Base-by-base conservation (phyloP, 352 stramenopile genomes). In the Globisporangium solare region DNA sequence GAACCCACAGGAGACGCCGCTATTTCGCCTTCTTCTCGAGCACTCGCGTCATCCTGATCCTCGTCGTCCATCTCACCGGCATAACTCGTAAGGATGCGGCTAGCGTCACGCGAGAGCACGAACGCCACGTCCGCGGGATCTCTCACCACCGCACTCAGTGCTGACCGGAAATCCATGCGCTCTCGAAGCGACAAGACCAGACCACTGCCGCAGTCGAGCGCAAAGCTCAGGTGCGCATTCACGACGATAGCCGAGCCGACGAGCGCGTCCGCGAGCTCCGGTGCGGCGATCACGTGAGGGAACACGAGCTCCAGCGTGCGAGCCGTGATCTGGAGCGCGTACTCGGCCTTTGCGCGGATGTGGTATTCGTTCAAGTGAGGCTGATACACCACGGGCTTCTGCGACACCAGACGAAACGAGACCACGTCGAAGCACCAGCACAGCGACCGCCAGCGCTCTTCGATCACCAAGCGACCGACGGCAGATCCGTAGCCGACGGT, bases 161-260 rank as follows among this genome's bases (percentile, higher is more conserved):
- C 65, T 31, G 22, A 41, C n/a, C 73, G 42, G 27, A 73, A 82
- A 51, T 78, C 57, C 50, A 76, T 66, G 39, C 66, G 53, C 27
- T 58, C 58, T 17, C 59, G 48, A 40, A 76, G 54, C 45, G 48
- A 48, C 14, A 37, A 21, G 12, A 62, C 21, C 47, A 74, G 47
- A 2, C 51, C 35, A 27, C 45, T 57, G 12, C 39, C 7, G 2
- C 47, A 40, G 22, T 68, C 58, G 22, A 73, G 66, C 45, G 58
- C 67, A 51, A 76, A 73, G 1, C 27, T 51, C 15, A 73, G 27
- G 12, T 51, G 27, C 7, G 56, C 63, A 6, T 61, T 15, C 22
- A 62, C 48, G 14, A 51, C 42, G 17, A 51, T 40, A 42, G 27
- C 31, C 50, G 20, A 69, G 20, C 27, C 67, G 35, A 17, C 22